Conservation (phyloP, 129 eudicot genomes). For the Lactuca saligna region DNA sequence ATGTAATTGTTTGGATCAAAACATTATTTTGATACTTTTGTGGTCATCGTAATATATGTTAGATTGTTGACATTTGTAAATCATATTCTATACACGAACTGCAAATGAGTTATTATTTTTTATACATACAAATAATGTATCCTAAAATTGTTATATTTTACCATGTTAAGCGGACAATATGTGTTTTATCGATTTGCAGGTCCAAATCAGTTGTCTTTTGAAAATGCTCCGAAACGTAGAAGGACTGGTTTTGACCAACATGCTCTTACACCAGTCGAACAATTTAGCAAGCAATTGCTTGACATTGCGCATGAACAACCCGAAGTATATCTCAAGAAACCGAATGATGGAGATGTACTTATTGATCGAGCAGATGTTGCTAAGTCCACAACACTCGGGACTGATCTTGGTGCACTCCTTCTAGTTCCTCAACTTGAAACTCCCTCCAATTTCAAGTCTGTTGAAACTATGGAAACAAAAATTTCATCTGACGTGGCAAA, state of each 20-base stretch:
- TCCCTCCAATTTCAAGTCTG: not conserved
- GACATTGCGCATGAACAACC: constrained; percentile 17
- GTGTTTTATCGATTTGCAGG: not conserved
- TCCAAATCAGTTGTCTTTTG: not conserved
- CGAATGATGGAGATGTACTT: constrained; percentile 15
- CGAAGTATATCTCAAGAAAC: not conserved
- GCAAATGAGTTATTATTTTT: too few relatives aligned
- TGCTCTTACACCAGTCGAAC: constrained; percentile 15
- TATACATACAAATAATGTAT: too few relatives aligned
- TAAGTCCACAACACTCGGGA: constrained; percentile 19
- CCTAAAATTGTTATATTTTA: too few relatives aligned
- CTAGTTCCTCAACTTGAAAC: not conserved
- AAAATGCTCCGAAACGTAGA: constrained; percentile 27
- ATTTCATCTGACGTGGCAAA: not conserved
- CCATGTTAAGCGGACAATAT: not conserved
- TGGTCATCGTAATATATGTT: too few relatives aligned
- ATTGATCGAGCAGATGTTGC: not conserved
- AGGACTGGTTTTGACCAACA: constrained; percentile 24
- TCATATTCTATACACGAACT: too few relatives aligned
- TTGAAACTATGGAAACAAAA: not conserved
- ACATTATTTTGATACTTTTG: too few relatives aligned
- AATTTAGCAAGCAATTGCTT: constrained; percentile 26
- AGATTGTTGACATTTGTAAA: too few relatives aligned
- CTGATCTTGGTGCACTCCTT: constrained; percentile 29
- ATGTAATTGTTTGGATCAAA: too few relatives aligned